phyloP scores from a whole-genome alignment of 2,329 filamentous ascomycete species.

The Myriangium duriaei region DNA sequence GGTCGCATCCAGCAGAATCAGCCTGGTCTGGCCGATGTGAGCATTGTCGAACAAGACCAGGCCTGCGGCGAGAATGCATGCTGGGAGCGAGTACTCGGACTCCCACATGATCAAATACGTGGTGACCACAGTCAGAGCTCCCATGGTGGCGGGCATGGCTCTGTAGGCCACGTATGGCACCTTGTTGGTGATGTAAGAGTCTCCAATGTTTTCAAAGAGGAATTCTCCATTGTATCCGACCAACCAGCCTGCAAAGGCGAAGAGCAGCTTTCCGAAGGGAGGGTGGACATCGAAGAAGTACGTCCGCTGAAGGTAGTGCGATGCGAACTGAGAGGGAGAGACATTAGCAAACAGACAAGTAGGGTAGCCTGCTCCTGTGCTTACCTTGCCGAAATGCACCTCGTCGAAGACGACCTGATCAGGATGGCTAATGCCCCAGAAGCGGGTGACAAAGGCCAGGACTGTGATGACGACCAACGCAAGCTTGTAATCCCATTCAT shows the following conservation, averaged over 20 bases:
- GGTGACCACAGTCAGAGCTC: slow-evolving; percentile 84
- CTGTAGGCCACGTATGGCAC: slow-evolving; percentile 96
- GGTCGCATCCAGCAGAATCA: slow-evolving; percentile 90
- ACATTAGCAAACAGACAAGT: not conserved
- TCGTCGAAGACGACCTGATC: slow-evolving; percentile 98
- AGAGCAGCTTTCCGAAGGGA: slow-evolving; percentile 94
- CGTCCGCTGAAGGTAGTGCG: slow-evolving; percentile 81
- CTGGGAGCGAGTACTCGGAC: slow-evolving; percentile 90
- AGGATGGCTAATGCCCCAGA: slow-evolving; percentile 92
- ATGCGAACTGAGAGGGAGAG: slow-evolving; percentile 32
- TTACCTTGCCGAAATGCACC: slow-evolving; percentile 97
- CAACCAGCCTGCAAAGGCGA: slow-evolving; percentile 93
- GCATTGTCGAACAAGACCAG: slow-evolving; percentile 93
- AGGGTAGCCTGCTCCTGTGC: slow-evolving; percentile 15
- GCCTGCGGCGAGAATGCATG: slow-evolving; percentile 73
- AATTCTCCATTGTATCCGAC: slow-evolving; percentile 95
- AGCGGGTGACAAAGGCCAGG: slow-evolving; percentile 80
- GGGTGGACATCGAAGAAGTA: slow-evolving; percentile 99
- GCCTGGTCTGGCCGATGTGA: slow-evolving; percentile 87
- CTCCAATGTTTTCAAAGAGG: slow-evolving; percentile 97
- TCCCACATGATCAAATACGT: slow-evolving; percentile 99
- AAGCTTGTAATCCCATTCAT: slow-evolving; percentile 75
- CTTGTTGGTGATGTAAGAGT: slow-evolving; percentile 94
- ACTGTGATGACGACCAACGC: slow-evolving; percentile 64
- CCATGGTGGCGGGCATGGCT: slow-evolving; percentile 80